Conservation (phyloP, 345 rosid species). For the Rhizophora mangle region DNA sequence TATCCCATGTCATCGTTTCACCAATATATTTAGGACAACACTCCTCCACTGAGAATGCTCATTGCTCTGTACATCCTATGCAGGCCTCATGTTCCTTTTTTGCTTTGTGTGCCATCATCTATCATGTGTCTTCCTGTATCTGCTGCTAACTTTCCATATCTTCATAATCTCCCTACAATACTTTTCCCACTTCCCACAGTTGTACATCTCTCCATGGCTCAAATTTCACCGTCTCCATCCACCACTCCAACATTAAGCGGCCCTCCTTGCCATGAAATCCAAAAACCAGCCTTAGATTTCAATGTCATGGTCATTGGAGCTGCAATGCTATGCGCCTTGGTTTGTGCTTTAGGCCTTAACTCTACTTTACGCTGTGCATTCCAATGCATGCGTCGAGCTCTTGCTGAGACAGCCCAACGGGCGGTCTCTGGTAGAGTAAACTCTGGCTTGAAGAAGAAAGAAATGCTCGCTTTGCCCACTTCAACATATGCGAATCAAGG, state of each 20-base stretch:
- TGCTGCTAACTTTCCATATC: neutral
- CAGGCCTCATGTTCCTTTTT: conserved; percentile 9
- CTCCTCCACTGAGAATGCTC: neutral
- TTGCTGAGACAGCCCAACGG: conserved; percentile 22
- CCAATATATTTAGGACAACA: neutral
- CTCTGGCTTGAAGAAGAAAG: conserved; percentile 32
- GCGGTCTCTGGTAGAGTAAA: conserved; percentile 23
- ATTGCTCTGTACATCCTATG: neutral
- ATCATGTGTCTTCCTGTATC: neutral
- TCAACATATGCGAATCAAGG: conserved; percentile 21
- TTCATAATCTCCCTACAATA: neutral
- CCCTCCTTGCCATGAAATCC: conserved; percentile 11
- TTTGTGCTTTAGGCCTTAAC: conserved; percentile 40
- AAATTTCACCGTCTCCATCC: conserved; percentile 30
- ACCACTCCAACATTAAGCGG: conserved; percentile 2
- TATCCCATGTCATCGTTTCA: conserved; percentile 7
- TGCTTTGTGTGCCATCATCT: neutral
- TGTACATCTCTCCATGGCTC: conserved; percentile 17
- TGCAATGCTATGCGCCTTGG: conserved; percentile 38
- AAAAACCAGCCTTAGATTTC: conserved; percentile 6
- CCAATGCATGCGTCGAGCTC: conserved; percentile 29
- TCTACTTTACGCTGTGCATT: conserved; percentile 31
- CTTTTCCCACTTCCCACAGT: neutral
- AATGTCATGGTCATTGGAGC: conserved; percentile 32
- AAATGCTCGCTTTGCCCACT: conserved; percentile 34